A percentile compares a stretch with the other conserved stretches of the same genome.
These are phyloP conservation scores for Guillardia theta DNA, from an alignment of 78 protist genomes.

Conservation along the genomic window DNA sequence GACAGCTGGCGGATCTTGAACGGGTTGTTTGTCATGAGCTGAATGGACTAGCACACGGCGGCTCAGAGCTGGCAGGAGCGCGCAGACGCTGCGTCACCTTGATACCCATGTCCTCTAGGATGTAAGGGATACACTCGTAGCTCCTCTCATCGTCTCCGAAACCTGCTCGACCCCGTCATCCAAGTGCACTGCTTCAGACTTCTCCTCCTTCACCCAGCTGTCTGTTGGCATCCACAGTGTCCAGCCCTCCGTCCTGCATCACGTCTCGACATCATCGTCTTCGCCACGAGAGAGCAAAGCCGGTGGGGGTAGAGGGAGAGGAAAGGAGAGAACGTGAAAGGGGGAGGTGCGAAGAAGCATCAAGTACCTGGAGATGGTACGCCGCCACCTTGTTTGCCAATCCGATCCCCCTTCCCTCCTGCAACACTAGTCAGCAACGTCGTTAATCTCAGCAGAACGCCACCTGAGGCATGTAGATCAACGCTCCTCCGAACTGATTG, in stretches of 20 bases:
- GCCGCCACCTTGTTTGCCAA: conserved; percentile 42
- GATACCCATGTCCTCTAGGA: conserved; percentile 38
- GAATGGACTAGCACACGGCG: neutral
- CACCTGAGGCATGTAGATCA: conserved; percentile 27
- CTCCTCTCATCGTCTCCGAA: conserved; percentile 24
- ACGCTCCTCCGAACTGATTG: neutral
- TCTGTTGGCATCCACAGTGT: conserved; percentile 48
- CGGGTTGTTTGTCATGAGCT: conserved; percentile 46
- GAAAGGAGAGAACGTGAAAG: too few species aligned
- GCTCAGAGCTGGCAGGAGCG: neutral
- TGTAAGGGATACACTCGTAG: neutral
- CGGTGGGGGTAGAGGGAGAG: too few species aligned
- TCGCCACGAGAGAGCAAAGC: too few species aligned
- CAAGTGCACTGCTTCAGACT: neutral
- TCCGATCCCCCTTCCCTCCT: conserved; percentile 52
- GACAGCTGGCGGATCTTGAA: neutral
- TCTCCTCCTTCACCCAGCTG: neutral
- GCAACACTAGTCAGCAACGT: too few species aligned
- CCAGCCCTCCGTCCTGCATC: conserved; percentile 35
- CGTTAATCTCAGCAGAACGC: too few species aligned
- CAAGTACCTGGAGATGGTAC: neutral
- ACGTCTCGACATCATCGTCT: too few species aligned
- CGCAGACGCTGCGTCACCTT: neutral
- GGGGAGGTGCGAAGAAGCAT: too few species aligned
- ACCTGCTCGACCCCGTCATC: neutral